These are phyloP conservation scores for Fusarium temperatum DNA, from an alignment of 2,329 filamentous ascomycete species.

Conservation along the genomic window DNA sequence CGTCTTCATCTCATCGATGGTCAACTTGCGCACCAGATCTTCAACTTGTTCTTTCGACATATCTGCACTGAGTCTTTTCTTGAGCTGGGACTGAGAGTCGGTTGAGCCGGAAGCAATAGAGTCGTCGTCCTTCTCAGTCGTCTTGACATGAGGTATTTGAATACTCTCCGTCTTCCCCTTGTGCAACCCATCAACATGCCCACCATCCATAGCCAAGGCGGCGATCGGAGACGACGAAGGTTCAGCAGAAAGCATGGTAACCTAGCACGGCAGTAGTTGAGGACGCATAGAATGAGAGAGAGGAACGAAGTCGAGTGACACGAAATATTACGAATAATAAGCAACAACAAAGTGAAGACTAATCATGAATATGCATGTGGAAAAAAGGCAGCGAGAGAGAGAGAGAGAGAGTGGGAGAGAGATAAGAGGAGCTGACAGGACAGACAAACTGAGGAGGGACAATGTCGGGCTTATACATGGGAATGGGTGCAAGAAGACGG, in stretches of 20 bases:
- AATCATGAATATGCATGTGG: neutral
- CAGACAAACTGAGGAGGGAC: slow-evolving; percentile 3
- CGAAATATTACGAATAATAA: neutral
- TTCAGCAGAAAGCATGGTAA: slow-evolving; percentile 26
- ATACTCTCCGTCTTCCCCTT: slow-evolving; percentile 2
- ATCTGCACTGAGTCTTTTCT: slow-evolving; percentile 35
- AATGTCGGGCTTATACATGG: slow-evolving; percentile 22
- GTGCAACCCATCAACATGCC: slow-evolving; percentile 5
- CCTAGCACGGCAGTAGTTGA: slow-evolving; percentile 12
- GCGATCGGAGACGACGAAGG: slow-evolving; percentile 20
- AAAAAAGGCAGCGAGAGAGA: slow-evolving; percentile 2
- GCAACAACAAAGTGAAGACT: neutral
- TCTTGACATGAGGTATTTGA: slow-evolving; percentile 32
- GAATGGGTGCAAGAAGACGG: neutral
- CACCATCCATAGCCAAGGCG: slow-evolving; percentile 13
- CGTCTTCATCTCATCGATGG: slow-evolving; percentile 41
- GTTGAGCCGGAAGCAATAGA: slow-evolving; percentile 31
- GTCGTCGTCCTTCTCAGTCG: slow-evolving; percentile 12
- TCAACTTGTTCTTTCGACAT: slow-evolving; percentile 42
- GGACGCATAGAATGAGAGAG: slow-evolving; percentile 1
- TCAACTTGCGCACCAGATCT: slow-evolving; percentile 35
- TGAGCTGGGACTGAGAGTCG: slow-evolving; percentile 27
- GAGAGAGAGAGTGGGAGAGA: neutral
- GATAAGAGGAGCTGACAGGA: slow-evolving; percentile 11
- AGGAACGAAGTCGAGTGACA: neutral